Evolutionary conservation across 2,329 filamentous ascomycete genomes (phyloP), one percentile per base, ranked within the genome.

Genomic region (Saccharata proteae): DNA sequence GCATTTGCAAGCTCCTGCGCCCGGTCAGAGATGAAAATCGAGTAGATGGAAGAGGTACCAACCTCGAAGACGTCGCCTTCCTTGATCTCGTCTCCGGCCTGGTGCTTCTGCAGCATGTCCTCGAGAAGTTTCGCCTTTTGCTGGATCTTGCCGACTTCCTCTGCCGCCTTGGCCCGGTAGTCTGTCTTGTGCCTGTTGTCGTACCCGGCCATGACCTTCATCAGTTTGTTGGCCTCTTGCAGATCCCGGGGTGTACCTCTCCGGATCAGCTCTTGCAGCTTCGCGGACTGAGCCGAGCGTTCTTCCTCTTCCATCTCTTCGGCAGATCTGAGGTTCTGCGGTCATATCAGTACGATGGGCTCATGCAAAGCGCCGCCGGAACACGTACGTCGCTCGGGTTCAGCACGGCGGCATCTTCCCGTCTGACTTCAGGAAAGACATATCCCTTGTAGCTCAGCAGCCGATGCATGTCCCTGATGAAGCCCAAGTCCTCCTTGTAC

Each of bases 281-380:
- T 98, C n/a, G 90, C 90, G 3, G 85, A 93, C 52, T 98, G 90
- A 3, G 88, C 88, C 45, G 88, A 84, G 35, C 74, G 74, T 54
- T 98, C 90, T 58, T 98, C 90, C 48, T 92, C 84, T 51, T 98
- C 90, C 86, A 98, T 96, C 52, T 98, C 90, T 49, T 98, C 90
- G 15, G 83, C 85, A 1, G 88, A 96, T 59, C 92, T 85, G 26
- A 98, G 70, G 48, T 90, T 93, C 84, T 93, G 51, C 22, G 16
- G n/a, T 32, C 7, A 30, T 26, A 33, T 44, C 35, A 55, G 48
- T 40, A 38, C 28, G 20, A 14, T 14, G 12, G 12, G 5, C 14
- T 13, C 9, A 20, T n/a, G 15, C 13, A 13, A 6, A 31, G 27
- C 15, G 17, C 27, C 11, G 10, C 17, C 12, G 20, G 16, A 16